Evolutionary conservation across 257 asterid genomes (phyloP).

Genomic region (Phtheirospermum japonicum): DNA sequence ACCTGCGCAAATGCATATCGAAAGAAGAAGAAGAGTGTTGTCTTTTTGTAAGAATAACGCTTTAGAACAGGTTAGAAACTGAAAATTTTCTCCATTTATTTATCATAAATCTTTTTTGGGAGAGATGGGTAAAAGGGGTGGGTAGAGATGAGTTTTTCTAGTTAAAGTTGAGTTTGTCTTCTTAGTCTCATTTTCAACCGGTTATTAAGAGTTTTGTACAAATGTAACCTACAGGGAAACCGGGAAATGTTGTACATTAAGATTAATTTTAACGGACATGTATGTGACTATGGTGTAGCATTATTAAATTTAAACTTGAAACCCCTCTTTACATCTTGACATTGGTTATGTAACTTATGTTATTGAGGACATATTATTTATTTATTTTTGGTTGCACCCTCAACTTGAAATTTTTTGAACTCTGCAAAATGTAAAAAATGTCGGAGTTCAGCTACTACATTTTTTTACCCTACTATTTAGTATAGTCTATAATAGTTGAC

Average conservation of each 20-base stretch:
- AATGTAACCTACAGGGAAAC: not conserved
- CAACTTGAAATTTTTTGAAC: too few relatives aligned
- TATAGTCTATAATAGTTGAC: too few relatives aligned
- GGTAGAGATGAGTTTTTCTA: not conserved
- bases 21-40: constrained; percentile 20
- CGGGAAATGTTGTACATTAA: not conserved
- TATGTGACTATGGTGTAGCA: too few relatives aligned
- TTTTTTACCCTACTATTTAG: too few relatives aligned
- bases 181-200: not conserved
- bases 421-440: too few relatives aligned
- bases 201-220: not conserved
- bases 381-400: too few relatives aligned
- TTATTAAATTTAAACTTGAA: too few relatives aligned
- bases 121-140: not conserved
- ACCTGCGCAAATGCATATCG: constrained; percentile 29
- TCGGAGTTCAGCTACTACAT: too few relatives aligned
- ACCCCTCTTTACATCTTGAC: too few relatives aligned
- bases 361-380: too few relatives aligned
- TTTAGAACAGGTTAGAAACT: not conserved
- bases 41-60: constrained; percentile 22
- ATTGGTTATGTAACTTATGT: too few relatives aligned
- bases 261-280: not conserved
- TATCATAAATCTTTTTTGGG: not conserved
- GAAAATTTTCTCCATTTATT: constrained; percentile 7
- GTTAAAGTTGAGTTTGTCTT: too few relatives aligned